Conservation (phyloP, 2,329 filamentous ascomycete species). For the Pseudofabraea citricarpa region DNA sequence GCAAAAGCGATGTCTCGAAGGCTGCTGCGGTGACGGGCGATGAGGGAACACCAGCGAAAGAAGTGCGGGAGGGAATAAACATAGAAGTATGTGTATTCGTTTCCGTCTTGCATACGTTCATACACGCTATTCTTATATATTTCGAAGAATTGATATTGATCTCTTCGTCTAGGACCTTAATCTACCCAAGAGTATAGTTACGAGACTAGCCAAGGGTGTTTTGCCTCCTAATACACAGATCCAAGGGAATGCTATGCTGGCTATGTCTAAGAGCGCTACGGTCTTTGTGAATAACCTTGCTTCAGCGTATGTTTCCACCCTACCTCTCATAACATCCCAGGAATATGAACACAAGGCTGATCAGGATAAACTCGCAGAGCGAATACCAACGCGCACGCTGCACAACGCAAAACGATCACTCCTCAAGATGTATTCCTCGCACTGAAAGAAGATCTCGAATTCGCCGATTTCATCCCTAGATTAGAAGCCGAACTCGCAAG, state of each 20-base stretch:
- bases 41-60: slow-evolving; percentile 27
- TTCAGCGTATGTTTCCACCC: slow-evolving; percentile 54
- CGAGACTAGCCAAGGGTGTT: slow-evolving; percentile 73
- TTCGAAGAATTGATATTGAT: not conserved
- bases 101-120: too few relatives aligned
- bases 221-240: slow-evolving; percentile 78
- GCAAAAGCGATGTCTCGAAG: slow-evolving; percentile 48
- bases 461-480: slow-evolving; percentile 62
- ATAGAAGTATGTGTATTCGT: slow-evolving; percentile 47
- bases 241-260: slow-evolving; percentile 74
- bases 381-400: slow-evolving; percentile 62
- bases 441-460: slow-evolving; percentile 66
- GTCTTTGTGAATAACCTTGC: slow-evolving; percentile 81
- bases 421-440: slow-evolving; percentile 73
- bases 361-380: slow-evolving; percentile 45
- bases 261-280: slow-evolving; percentile 75
- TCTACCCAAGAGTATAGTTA: slow-evolving; percentile 77
- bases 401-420: slow-evolving; percentile 74
- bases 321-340: not conserved
- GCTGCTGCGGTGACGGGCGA: slow-evolving; percentile 41
- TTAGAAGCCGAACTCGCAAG: slow-evolving; percentile 74
- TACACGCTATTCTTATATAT: too few relatives aligned
- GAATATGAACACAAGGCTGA: not conserved
- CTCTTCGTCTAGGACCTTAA: slow-evolving; percentile 55
- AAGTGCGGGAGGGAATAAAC: slow-evolving; percentile 24